Percentiles rank a stretch among this genome's conserved stretches.
phyloP scores from a whole-genome alignment of 306 rosid genomes.

The Quercus parvula region DNA sequence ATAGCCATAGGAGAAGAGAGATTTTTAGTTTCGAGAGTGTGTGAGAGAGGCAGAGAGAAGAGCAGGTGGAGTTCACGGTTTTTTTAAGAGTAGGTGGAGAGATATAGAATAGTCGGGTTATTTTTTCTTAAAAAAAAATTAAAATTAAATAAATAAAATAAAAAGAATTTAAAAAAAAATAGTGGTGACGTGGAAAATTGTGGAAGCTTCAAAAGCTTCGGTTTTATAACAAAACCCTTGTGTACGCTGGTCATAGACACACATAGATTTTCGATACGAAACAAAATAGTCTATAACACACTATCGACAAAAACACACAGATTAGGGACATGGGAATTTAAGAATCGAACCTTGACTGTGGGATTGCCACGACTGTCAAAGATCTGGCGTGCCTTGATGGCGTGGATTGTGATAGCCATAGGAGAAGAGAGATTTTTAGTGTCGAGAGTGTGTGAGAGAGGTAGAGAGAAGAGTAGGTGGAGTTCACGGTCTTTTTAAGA shows the following conservation, averaged over 20 bases:
- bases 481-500: too few relatives aligned
- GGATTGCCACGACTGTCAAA: constrained; percentile 99
- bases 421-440: constrained; percentile 15
- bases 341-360: constrained; percentile 70
- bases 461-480: neutral
- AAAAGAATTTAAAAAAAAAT: too few relatives aligned
- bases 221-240: too few relatives aligned
- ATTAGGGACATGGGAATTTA: too few relatives aligned
- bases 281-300: neutral
- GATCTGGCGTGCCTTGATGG: constrained; percentile 83
- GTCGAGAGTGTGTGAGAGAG: neutral
- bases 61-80: neutral
- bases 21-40: constrained; percentile 15
- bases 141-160: too few relatives aligned
- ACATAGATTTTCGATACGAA: neutral
- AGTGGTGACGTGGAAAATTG: too few relatives aligned
- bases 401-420: constrained; percentile 62
- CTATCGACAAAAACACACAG: neutral
- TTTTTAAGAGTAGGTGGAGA: too few relatives aligned
- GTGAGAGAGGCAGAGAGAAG: neutral
- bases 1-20: constrained; percentile 52
- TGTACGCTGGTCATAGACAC: too few relatives aligned
- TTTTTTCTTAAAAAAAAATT: too few relatives aligned
- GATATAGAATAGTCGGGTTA: too few relatives aligned
- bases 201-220: too few relatives aligned